Conservation (phyloP, 192 early-diverging fungal genomes). For the Lobosporangium transversale region DNA sequence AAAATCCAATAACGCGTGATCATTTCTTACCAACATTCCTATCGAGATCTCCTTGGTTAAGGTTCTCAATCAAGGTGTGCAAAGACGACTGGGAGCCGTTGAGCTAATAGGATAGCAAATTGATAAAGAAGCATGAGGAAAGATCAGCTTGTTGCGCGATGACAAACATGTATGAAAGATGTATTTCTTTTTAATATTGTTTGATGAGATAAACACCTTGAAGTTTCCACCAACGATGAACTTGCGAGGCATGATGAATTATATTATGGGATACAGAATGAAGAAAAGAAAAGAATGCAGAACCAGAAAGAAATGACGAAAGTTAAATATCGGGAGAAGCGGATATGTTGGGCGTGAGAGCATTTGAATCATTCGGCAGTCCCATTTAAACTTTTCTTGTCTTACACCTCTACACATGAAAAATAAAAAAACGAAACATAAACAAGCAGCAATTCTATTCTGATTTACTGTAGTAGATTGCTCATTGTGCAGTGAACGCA, state of each 20-base stretch:
- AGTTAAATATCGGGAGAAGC: neutral
- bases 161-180: neutral
- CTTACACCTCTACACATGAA: neutral
- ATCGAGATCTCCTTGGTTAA: slow-evolving; percentile 79
- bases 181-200: neutral
- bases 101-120: slow-evolving; percentile 68
- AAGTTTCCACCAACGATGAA: slow-evolving; percentile 85
- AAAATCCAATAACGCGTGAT: neutral
- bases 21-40: slow-evolving; percentile 73
- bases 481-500: too few species aligned
- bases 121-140: slow-evolving; percentile 1
- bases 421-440: neutral
- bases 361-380: neutral
- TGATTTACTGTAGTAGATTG: too few species aligned
- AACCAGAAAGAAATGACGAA: slow-evolving; percentile 6
- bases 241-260: slow-evolving; percentile 72
- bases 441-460: neutral
- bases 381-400: neutral
- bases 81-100: slow-evolving; percentile 87
- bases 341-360: neutral
- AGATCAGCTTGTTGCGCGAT: neutral
- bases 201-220: slow-evolving; percentile 20
- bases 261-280: neutral
- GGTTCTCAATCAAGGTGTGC: slow-evolving; percentile 75
- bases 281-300: neutral